Conservation (phyloP, 2,329 filamentous ascomycete genomes). For the Aureobasidium uvarum region DNA sequence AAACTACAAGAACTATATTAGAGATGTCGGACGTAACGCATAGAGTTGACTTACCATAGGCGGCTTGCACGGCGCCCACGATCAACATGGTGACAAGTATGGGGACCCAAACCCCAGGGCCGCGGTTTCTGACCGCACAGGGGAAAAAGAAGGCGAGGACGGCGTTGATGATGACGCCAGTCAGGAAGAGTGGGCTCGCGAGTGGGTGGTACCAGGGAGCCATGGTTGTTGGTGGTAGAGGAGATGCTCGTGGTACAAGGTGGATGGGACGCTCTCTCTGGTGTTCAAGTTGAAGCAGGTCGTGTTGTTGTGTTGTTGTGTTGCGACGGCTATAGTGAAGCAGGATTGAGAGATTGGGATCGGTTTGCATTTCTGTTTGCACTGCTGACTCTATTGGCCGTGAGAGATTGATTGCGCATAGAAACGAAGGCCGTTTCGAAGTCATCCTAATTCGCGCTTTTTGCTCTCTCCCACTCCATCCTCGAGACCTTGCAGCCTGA, state of each 20-base stretch:
- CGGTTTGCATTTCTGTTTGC: too few species aligned
- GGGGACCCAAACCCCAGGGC: not conserved
- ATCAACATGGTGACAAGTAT: not conserved
- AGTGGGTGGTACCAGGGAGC: not conserved
- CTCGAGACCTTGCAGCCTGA: not conserved
- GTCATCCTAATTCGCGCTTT: too few species aligned
- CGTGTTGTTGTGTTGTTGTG: not conserved
- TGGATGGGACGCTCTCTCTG: not conserved
- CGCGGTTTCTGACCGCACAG: not conserved
- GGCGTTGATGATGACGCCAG: not conserved
- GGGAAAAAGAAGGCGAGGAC: not conserved
- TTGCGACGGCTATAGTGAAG: not conserved
- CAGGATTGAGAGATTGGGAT: too few species aligned
- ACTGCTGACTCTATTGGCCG: too few species aligned
- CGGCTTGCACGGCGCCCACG: not conserved
- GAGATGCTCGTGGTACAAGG: not conserved
- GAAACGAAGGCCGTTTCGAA: not conserved
- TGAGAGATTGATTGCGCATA: too few species aligned
- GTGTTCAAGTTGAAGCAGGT: too few species aligned
- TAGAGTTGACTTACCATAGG: not conserved
- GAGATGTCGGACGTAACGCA: not conserved
- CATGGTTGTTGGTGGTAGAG: conserved; percentile 1
- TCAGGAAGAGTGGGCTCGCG: not conserved
- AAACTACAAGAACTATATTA: not conserved
- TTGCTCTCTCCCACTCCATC: not conserved